Evolutionary conservation across 2,329 filamentous ascomycete genomes (phyloP).

Genomic region (Arthrobotrys entomopaga): DNA sequence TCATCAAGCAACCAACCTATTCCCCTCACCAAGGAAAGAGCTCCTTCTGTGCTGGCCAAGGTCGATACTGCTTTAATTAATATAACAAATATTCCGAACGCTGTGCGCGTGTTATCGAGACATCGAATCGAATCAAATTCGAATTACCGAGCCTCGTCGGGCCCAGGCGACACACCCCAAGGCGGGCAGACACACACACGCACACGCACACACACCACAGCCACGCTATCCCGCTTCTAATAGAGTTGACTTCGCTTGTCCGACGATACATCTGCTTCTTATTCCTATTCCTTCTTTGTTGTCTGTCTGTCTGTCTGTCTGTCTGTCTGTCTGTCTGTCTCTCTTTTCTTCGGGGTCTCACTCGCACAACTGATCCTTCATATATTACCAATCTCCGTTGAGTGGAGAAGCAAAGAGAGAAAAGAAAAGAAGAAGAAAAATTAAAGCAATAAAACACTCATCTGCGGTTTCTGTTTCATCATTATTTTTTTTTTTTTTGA

Average conservation of each 20-base stretch:
- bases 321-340: not conserved
- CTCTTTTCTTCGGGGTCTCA: not conserved
- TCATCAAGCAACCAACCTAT: conserved; percentile 9
- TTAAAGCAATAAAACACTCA: too few species aligned
- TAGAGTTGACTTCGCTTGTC: too few species aligned
- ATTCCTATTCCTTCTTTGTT: conserved; percentile 6
- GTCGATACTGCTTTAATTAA: too few species aligned
- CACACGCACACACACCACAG: conserved; percentile 5
- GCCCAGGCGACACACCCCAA: not conserved
- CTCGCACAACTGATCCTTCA: not conserved
- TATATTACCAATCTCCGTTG: too few species aligned
- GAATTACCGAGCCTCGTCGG: conserved; percentile 54
- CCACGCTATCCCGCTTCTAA: conserved; percentile 27
- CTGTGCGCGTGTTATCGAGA: too few species aligned
- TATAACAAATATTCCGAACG: too few species aligned
- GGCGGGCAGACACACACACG: conserved; percentile 39
- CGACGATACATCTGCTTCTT: conserved; percentile 6
- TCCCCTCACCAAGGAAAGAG: conserved; percentile 1
- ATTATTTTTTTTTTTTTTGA: too few species aligned
- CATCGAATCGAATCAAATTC: conserved; percentile 33
- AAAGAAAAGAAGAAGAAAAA: not conserved
- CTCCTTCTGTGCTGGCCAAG: not conserved
- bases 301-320: not conserved
- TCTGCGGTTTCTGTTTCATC: too few species aligned
- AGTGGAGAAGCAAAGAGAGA: not conserved